Evolutionary conservation across 176 grass and related monocot genomes (phyloP).

Genomic region (Miscanthus lutarioriparius): DNA sequence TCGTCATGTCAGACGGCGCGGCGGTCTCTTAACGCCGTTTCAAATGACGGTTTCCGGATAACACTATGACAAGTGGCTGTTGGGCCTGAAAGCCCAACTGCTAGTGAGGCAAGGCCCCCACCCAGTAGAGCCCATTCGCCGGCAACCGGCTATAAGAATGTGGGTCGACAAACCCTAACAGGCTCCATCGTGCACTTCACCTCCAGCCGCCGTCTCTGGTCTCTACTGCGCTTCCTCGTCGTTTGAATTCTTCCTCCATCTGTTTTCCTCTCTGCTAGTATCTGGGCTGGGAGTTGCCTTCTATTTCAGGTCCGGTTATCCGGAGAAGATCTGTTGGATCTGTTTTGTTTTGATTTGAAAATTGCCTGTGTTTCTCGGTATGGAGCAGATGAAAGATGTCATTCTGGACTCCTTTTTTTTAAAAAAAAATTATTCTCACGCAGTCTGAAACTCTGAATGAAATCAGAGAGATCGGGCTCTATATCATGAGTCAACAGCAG

Average conservation of each 20-base stretch:
- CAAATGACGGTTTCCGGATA: no score
- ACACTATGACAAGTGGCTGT: no score
- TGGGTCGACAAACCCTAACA: background rate
- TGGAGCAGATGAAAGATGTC: background rate
- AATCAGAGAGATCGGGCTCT: background rate
- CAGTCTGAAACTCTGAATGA: background rate
- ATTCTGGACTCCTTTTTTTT: no score
- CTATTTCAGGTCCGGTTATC: background rate
- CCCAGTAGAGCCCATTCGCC: background rate
- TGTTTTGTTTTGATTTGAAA: background rate
- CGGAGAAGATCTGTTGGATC: background rate
- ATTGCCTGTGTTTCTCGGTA: background rate
- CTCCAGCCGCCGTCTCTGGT: no score
- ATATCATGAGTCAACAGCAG: constrained; percentile 67
- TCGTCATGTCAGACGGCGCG: no score
- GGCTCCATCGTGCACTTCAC: no score
- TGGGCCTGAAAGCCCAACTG: no score
- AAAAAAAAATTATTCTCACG: background rate
- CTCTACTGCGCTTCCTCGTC: no score
- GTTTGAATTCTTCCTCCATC: no score
- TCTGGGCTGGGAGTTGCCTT: background rate
- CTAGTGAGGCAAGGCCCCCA: no score
- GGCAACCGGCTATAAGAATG: background rate
- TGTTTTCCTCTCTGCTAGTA: no score
- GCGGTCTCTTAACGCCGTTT: no score